Conservation (phyloP, 345 rosid species). For the Passiflora organensis region DNA sequence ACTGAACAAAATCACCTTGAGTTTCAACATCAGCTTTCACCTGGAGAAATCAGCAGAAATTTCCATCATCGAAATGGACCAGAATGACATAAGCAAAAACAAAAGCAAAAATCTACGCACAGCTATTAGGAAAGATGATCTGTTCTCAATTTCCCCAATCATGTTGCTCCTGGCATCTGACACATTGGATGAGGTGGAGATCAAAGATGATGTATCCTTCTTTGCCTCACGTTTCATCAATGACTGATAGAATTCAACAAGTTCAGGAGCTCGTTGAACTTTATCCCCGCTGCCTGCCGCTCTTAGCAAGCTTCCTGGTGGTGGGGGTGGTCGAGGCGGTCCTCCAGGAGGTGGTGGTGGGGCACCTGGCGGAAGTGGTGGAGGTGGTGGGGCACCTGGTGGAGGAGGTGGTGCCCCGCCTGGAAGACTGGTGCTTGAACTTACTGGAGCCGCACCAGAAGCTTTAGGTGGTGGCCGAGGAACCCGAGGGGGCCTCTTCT, state of each 20-base stretch:
- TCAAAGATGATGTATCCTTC: constrained; percentile 68
- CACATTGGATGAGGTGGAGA: constrained; percentile 59
- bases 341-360: constrained; percentile 51
- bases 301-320: constrained; percentile 75
- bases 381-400: constrained; percentile 47
- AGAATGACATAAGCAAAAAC: constrained; percentile 5
- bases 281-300: constrained; percentile 69
- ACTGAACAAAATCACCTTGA: constrained; percentile 97
- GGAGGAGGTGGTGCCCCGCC: constrained; percentile 17
- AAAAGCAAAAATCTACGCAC: constrained; percentile 39
- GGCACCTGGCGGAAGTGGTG: constrained; percentile 47
- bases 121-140: constrained; percentile 92
- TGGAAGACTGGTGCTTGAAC: constrained; percentile 2
- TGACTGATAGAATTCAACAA: constrained; percentile 89
- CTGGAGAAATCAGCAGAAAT: constrained; percentile 32
- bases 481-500: constrained; percentile 81
- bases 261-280: constrained; percentile 91
- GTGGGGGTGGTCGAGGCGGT: constrained; percentile 76
- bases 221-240: constrained; percentile 96
- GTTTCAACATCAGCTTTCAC: constrained; percentile 98
- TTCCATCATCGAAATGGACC: constrained; percentile 8
- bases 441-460: constrained; percentile 24
- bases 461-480: constrained; percentile 86
- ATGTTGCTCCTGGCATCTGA: constrained; percentile 84
- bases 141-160: constrained; percentile 93